Percentiles rank a stretch among this genome's conserved stretches.
phyloP scores from a whole-genome alignment of 257 asterid genomes.

The Solanum phureja region DNA sequence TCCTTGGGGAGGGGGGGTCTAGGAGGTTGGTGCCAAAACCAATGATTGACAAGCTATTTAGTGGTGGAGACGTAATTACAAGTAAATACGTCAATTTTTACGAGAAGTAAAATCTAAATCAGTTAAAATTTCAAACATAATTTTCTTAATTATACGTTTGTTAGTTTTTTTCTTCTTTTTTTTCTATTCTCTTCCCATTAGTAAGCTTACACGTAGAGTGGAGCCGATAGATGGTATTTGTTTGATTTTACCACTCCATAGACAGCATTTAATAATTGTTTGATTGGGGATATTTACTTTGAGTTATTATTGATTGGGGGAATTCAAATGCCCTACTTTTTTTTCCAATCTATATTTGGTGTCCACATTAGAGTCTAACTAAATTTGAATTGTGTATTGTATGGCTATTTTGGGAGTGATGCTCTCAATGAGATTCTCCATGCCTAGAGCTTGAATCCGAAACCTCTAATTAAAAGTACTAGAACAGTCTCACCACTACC shows the following conservation, averaged over 20 bases:
- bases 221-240: not conserved
- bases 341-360: no score
- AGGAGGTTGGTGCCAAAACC: not conserved
- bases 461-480: no score
- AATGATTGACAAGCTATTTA: not conserved
- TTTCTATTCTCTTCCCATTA: not conserved
- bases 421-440: not conserved
- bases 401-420: no score
- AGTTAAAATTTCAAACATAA: not conserved
- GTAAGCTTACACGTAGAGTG: not conserved
- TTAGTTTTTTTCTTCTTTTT: not conserved
- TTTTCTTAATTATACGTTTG: no score
- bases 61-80: not conserved
- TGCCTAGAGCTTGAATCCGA: no score
- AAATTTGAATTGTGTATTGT: no score
- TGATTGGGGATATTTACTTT: not conserved
- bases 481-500: accelerated
- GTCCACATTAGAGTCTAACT: no score
- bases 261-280: not conserved
- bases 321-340: no score
- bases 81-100: not conserved
- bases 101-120: not conserved
- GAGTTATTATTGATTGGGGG: not conserved
- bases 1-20: not conserved
- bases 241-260: not conserved